Conservation (phyloP, 2,329 filamentous ascomycete genomes). For the Fonsecaea nubica region DNA sequence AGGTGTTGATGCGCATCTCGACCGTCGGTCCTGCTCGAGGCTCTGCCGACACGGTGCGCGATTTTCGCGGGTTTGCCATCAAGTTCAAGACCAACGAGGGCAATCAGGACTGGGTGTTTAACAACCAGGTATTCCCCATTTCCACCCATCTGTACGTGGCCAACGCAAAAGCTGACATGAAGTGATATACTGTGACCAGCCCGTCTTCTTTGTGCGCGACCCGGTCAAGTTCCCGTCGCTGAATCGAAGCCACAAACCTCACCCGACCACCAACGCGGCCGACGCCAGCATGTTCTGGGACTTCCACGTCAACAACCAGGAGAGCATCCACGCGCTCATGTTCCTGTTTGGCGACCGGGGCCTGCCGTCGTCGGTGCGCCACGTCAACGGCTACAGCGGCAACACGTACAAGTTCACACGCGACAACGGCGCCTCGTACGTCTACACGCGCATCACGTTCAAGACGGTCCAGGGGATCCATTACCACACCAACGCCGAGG, state of each 20-base stretch:
- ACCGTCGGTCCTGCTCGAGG: slow-evolving; percentile 56
- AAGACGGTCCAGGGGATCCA: slow-evolving; percentile 69
- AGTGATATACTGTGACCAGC: slow-evolving; percentile 43
- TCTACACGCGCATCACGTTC: slow-evolving; percentile 70
- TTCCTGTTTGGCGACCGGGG: slow-evolving; percentile 70
- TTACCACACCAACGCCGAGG: slow-evolving; percentile 65
- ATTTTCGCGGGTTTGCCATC: slow-evolving; percentile 58
- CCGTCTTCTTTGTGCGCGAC: slow-evolving; percentile 75
- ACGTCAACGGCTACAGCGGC: slow-evolving; percentile 72
- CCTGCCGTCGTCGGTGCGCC: slow-evolving; percentile 68
- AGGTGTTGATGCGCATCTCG: slow-evolving; percentile 56
- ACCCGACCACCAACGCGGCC: slow-evolving; percentile 72
- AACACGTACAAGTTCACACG: slow-evolving; percentile 73
- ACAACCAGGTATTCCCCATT: slow-evolving; percentile 43
- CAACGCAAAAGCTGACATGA: background rate
- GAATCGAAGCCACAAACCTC: slow-evolving; percentile 76
- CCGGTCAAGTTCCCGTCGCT: slow-evolving; percentile 75
- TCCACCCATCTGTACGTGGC: background rate
- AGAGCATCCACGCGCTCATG: slow-evolving; percentile 69
- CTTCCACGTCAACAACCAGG: slow-evolving; percentile 66
- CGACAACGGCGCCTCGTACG: slow-evolving; percentile 65
- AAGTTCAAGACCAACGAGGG: slow-evolving; percentile 62
- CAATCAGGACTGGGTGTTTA: slow-evolving; percentile 59
- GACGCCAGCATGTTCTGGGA: slow-evolving; percentile 76
- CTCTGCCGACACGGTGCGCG: slow-evolving; percentile 54